A percentile compares a stretch with the other conserved stretches of the same genome.
These are phyloP conservation scores for Thozetella sp. DNA, from an alignment of 495 filamentous ascomycete species.

Conservation along the genomic window DNA sequence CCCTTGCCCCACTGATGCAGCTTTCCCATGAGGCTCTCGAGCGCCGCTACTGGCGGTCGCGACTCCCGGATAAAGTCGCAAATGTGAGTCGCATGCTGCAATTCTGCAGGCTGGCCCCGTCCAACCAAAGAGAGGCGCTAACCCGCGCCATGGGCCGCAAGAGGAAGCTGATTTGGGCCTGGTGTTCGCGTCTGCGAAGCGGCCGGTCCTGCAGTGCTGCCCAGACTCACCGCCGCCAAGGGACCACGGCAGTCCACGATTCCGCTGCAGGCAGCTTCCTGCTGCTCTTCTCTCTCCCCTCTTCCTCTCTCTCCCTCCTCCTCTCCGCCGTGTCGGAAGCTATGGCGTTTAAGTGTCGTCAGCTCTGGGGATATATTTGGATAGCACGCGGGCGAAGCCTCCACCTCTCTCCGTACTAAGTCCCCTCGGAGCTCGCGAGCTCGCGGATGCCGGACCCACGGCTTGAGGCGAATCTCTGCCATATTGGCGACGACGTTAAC, in stretches of 20 bases:
- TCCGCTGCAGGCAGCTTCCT: no score
- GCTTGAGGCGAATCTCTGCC: neutral
- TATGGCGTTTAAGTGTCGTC: neutral
- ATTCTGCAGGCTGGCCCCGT: neutral
- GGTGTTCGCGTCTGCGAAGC: neutral
- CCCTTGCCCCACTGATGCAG: neutral
- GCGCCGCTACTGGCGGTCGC: neutral
- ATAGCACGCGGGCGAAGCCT: no score
- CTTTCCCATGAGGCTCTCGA: neutral
- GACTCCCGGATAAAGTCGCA: neutral
- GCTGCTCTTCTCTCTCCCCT: neutral
- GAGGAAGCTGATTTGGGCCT: neutral
- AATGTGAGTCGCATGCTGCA: neutral
- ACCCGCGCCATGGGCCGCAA: neutral
- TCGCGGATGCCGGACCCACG: neutral
- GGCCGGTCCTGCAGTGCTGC: conserved; percentile 1
- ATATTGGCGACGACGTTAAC: neutral
- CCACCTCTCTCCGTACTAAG: no score
- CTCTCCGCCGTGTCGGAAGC: no score
- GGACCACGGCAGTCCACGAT: no score
- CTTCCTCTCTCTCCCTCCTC: neutral
- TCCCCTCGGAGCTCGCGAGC: no score
- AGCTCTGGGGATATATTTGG: neutral
- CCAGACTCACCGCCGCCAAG: neutral
- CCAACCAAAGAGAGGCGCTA: neutral